phyloP scores from a whole-genome alignment of 805 yeast genomes.

The Barnettozyma sp. region DNA sequence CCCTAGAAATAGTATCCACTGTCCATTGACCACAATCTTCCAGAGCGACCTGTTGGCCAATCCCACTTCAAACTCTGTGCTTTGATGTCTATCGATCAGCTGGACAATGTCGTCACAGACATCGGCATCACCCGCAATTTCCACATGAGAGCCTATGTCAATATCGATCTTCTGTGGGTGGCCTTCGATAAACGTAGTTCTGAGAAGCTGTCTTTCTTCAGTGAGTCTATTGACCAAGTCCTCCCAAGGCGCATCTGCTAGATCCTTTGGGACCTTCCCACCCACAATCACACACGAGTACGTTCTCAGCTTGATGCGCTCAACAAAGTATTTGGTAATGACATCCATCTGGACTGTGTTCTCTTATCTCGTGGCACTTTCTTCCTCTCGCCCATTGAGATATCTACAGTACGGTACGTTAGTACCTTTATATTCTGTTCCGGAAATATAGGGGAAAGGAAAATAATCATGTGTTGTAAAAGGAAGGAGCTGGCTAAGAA shows the following conservation, averaged over 20 bases:
- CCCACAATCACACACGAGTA: constrained; percentile 10
- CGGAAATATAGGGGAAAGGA: no score
- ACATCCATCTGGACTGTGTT: constrained; percentile 2
- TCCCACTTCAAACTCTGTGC: constrained; percentile 2
- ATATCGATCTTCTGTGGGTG: neutral
- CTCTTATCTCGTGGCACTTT: no score
- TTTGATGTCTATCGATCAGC: constrained; percentile 2
- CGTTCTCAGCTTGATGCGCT: constrained; percentile 4
- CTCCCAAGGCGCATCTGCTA: neutral
- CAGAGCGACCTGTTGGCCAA: constrained; percentile 3
- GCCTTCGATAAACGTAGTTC: constrained; percentile 4
- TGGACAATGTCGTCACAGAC: neutral
- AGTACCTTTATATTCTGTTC: no score
- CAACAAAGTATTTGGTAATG: constrained; percentile 3
- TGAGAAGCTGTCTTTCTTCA: neutral
- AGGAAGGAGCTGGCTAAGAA: no score
- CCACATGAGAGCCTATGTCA: neutral
- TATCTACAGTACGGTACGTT: no score
- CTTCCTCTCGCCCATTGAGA: no score
- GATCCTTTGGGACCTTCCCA: neutral
- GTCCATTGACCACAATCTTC: constrained; percentile 5
- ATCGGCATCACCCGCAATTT: neutral
- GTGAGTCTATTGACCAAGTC: neutral
- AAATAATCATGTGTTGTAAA: no score
- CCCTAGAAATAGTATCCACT: constrained; percentile 6